phyloP scores from a whole-genome alignment of 805 yeast genomes.

The Pichia paraexigua region DNA sequence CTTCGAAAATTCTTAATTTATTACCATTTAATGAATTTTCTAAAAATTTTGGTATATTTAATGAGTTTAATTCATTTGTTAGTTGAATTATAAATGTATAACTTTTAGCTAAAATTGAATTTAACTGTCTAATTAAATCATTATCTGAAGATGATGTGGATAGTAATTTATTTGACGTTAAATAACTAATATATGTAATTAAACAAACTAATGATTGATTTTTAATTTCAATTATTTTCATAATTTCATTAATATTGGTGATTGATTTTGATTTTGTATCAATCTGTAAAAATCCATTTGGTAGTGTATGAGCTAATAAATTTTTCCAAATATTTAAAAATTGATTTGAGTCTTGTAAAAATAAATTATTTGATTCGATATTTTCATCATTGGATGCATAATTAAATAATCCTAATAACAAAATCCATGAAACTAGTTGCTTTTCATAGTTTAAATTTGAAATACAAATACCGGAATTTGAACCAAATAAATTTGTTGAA shows the following conservation, averaged over 20 bases:
- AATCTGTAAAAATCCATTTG: conserved; percentile 30
- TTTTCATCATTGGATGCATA: conserved; percentile 28
- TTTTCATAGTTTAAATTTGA: conserved; percentile 28
- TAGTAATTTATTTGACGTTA: conserved; percentile 35
- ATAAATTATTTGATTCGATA: conserved; percentile 36
- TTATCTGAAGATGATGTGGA: conserved; percentile 19
- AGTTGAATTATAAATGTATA: conserved; percentile 24
- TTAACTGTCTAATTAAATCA: conserved; percentile 26
- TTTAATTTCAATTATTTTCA: conserved; percentile 41
- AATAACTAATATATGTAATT: conserved; percentile 42
- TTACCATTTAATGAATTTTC: conserved; percentile 21
- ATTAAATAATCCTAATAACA: conserved; percentile 56
- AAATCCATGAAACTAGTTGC: conserved; percentile 50
- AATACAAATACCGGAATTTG: conserved; percentile 22
- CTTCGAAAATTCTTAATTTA: conserved; percentile 26
- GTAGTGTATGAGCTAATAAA: conserved; percentile 42
- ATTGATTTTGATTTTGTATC: conserved; percentile 25
- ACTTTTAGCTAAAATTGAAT: conserved; percentile 25
- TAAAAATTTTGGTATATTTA: conserved; percentile 15
- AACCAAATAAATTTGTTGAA: conserved; percentile 26
- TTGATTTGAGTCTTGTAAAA: conserved; percentile 50
- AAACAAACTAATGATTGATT: conserved; percentile 53
- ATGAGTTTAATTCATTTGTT: conserved; percentile 16
- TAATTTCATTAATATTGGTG: conserved; percentile 26
- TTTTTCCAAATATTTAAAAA: conserved; percentile 58